Base-by-base conservation (phyloP, 768 basidiomycete species). In the Tulasnella sp. region DNA sequence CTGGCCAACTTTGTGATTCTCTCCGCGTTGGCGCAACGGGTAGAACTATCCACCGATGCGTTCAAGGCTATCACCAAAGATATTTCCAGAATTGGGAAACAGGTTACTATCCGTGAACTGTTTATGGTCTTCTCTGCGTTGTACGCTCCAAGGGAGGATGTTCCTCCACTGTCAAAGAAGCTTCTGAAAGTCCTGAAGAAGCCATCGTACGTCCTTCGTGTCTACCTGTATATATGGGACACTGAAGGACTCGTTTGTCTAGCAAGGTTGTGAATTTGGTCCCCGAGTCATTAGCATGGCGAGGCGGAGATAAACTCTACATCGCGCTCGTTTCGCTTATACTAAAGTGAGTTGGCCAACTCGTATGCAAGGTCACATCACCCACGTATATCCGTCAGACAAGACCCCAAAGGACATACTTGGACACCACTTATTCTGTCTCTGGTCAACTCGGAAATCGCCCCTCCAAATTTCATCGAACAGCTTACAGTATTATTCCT, bases 1-100 rank as follows among this genome's bases (percentile, higher is more conserved):
- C 74, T 92, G 11, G 84, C 81, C 42, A 80, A 78, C 62, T 86
- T 84, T 63, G 75, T 90, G 57, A 73, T 92, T 7, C 71, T 92
- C 0, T 78, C 82, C 0, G 74, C 81, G 0, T 73, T 93, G 21
- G 79, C 85, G 0, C 80, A 80, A 61, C 83, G 81, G 68, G 77
- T 77, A 50, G 71, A 73, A 11, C 64, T 93, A 32, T 73, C 79
- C 1, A 62, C 77, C 0, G 65, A 77, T 17, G 86, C 84, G 0
- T 59, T 89, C 55, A 77, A 77, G 56, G 73, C 75, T 2, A 75
- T 90, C 17, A 59, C 88, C 7, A 66, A 66, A 31, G 66, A 75
- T 2, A 80, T 89, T 70, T 53, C 65, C 9, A 54, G 65, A 56
- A 57, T 64, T 77, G 29, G 3, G 68, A 69, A 17, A 9, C 68